Base-by-base conservation (phyloP, 202 grass and related monocot genomes). In the Setaria viridis region DNA sequence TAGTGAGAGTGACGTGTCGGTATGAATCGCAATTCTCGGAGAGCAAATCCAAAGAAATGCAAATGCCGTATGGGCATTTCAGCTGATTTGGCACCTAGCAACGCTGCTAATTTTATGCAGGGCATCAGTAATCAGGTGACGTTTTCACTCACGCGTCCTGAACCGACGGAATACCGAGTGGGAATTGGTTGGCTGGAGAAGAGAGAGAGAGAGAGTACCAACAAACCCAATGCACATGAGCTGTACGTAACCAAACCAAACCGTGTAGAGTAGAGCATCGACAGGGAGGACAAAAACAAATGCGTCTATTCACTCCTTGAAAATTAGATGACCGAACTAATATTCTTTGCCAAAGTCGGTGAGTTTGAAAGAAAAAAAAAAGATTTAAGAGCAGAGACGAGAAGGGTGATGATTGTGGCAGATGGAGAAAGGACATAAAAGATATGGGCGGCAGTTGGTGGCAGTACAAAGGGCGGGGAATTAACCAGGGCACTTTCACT, bases 161-260 rank as follows among this genome's bases (percentile, higher is more conserved):
- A 77, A 77, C 50, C 50, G 78, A 71, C 50, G 9, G 9, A 67
- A 33, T 19, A 72, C 39, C 65, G 72, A 65, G 56, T 78, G 45
- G 72, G 9, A 47, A 78, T 82, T 72, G 54, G 88, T 58, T 86
- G 86, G 57, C 9, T 53, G 63, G 12, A 25, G 25, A 25, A 25
- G 29, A 51, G 3, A 15, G 12, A 14, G 49, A 17, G 51, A 55
- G 53, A 55, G 53, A 55, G 53, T 41, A 35, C 82, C 54, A 42
- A 74, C 67, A 67, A 59, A 3, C 88, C 55, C 5, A 11, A 72
- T 45, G 58, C 79, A 66, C 25, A 72, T 86, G 74, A 82, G 84
- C 79, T 88, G 87, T 84, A 33, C 83, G 87, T 80, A 6, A 80
- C 80, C 72, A 63, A 51, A 67, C 56, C 29, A 81, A 80, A 89